Evolutionary conservation across 2,329 filamentous ascomycete species (phyloP).

Genomic region (Exophiala lecanii-corni): DNA sequence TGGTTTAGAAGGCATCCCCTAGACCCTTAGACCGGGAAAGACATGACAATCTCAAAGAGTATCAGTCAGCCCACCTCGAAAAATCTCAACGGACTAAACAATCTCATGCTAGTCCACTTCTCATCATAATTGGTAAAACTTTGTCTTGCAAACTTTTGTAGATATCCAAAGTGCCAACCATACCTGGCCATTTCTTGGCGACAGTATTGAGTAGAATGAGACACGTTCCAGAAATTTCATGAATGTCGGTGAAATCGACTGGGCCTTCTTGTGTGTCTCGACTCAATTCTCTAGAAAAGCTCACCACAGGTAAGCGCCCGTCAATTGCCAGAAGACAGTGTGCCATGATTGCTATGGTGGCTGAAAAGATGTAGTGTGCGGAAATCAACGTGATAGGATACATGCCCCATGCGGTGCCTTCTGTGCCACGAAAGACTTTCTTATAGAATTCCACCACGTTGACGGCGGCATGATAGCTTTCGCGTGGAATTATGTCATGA

Average conservation of each 20-base stretch:
- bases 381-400: conserved; percentile 33
- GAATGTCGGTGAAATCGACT: conserved; percentile 27
- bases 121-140: conserved; percentile 25
- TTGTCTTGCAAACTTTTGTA: conserved; percentile 28
- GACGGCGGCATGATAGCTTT: conserved; percentile 30
- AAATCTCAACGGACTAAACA: no score
- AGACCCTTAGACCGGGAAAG: no score
- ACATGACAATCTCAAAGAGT: no score
- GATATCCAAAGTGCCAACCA: conserved; percentile 27
- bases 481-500: conserved; percentile 24
- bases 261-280: conserved; percentile 18
- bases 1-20: no score
- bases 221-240: conserved; percentile 27
- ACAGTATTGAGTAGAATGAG: conserved; percentile 25
- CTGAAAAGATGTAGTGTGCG: conserved; percentile 32
- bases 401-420: conserved; percentile 27
- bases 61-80: no score
- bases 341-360: conserved; percentile 30
- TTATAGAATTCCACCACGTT: conserved; percentile 31
- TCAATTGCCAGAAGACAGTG: conserved; percentile 31
- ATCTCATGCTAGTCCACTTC: conserved; percentile 18
- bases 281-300: conserved; percentile 22
- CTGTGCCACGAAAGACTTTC: conserved; percentile 30
- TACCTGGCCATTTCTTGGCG: conserved; percentile 27
- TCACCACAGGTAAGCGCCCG: conserved; percentile 26